These are phyloP conservation scores for Pythium coloratum DNA, from an alignment of 352 stramenopile genomes.

Conservation along the genomic window DNA sequence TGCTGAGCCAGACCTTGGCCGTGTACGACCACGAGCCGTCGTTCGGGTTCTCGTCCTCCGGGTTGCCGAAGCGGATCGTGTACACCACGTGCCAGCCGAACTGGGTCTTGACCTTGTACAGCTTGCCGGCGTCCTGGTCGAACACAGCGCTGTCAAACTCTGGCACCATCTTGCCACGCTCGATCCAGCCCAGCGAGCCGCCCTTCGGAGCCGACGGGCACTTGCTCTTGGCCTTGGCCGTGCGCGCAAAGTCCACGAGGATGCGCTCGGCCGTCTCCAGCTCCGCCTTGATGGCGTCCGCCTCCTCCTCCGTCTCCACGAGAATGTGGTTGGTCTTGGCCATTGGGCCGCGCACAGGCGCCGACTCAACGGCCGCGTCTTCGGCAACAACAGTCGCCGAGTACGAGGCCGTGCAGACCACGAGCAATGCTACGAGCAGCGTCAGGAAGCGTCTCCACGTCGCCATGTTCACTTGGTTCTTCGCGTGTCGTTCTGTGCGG, in stretches of 20 bases:
- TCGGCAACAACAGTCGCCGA: slow-evolving; percentile 7
- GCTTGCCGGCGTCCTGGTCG: slow-evolving; percentile 25
- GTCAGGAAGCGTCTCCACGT: slow-evolving; percentile 16
- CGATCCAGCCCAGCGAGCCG: slow-evolving; percentile 35
- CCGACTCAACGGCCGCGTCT: slow-evolving; percentile 1
- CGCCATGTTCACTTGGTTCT: slow-evolving; percentile 11
- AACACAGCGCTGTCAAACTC: slow-evolving; percentile 39
- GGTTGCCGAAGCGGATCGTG: slow-evolving; percentile 31
- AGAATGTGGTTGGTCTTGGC: slow-evolving; percentile 41
- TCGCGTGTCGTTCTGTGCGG: neutral
- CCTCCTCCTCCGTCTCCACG: slow-evolving; percentile 34
- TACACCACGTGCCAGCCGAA: slow-evolving; percentile 44
- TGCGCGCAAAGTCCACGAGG: slow-evolving; percentile 27
- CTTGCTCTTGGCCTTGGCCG: slow-evolving; percentile 38
- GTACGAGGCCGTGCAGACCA: slow-evolving; percentile 18
- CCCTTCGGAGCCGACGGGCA: slow-evolving; percentile 31
- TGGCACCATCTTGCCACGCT: slow-evolving; percentile 35
- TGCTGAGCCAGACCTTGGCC: slow-evolving; percentile 23
- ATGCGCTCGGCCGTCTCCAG: slow-evolving; percentile 22
- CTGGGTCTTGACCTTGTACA: slow-evolving; percentile 46
- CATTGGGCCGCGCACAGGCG: slow-evolving; percentile 5
- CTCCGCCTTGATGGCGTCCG: slow-evolving; percentile 29
- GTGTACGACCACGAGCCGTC: slow-evolving; percentile 26
- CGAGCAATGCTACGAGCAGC: slow-evolving; percentile 24
- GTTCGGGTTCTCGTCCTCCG: slow-evolving; percentile 25